Conservation (phyloP, 768 basidiomycete genomes). For the Polyporus arcularius region DNA sequence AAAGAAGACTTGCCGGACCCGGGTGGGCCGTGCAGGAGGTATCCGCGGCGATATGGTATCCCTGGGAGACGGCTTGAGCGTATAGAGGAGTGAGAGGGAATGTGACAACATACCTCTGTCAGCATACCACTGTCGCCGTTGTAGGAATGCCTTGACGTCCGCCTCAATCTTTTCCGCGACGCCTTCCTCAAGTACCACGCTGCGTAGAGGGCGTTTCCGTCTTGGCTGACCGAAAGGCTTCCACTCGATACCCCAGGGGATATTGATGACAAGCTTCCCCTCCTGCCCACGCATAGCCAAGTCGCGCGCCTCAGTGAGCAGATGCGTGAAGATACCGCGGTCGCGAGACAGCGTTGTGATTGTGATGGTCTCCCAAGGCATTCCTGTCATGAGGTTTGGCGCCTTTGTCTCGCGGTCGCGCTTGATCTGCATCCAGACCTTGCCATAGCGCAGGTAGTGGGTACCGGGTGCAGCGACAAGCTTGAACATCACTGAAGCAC, state of each 20-base stretch:
- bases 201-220: conserved; percentile 79
- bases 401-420: conserved; percentile 92
- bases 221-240: conserved; percentile 91
- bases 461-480: conserved; percentile 96
- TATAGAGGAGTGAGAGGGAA: neutral
- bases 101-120: conserved; percentile 71
- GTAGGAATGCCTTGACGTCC: conserved; percentile 83
- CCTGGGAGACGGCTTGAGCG: conserved; percentile 47
- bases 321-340: conserved; percentile 71
- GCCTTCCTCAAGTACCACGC: conserved; percentile 84
- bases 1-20: conserved; percentile 99
- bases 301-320: conserved; percentile 88
- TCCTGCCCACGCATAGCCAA: conserved; percentile 84
- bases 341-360: conserved; percentile 91
- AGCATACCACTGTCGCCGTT: conserved; percentile 90
- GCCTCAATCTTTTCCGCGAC: conserved; percentile 81
- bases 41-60: conserved; percentile 95
- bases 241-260: conserved; percentile 98
- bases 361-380: conserved; percentile 97
- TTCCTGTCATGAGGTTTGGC: conserved; percentile 87
- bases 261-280: conserved; percentile 94
- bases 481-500: conserved; percentile 84
- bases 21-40: conserved; percentile 93
- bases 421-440: conserved; percentile 98
- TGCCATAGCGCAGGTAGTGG: conserved; percentile 87